A percentile compares a stretch with the other conserved stretches of the same genome.
Conservation (phyloP, 2,329 filamentous ascomycete genomes). For the Fusarium solani-melongenae region DNA sequence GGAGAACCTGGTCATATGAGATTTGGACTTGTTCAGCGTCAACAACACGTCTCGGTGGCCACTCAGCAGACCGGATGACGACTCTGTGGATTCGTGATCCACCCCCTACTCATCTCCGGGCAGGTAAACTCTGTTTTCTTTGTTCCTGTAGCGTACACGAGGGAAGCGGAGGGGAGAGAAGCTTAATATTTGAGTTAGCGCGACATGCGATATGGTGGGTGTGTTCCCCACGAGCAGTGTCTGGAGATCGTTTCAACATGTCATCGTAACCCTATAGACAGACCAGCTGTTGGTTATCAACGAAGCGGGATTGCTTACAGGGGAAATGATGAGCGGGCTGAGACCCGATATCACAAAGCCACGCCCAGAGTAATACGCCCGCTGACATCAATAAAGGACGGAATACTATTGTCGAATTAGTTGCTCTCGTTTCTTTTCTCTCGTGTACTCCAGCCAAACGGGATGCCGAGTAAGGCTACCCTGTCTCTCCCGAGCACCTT, state of each 20-base stretch:
- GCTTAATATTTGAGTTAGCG: neutral
- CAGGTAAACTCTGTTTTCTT: neutral
- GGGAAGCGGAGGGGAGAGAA: neutral
- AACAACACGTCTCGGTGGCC: neutral
- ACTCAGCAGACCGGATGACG: neutral
- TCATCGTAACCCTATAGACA: too few species aligned
- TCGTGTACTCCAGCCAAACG: neutral
- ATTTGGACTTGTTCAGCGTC: neutral
- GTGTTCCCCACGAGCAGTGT: neutral
- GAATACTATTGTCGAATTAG: neutral
- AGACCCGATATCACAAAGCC: neutral
- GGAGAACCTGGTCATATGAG: neutral
- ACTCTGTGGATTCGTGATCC: neutral
- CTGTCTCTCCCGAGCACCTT: neutral
- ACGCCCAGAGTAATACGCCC: neutral
- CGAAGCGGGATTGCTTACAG: neutral
- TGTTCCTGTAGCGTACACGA: neutral
- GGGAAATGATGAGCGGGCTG: neutral
- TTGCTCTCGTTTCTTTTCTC: neutral
- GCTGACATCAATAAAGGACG: neutral
- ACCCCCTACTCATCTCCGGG: neutral
- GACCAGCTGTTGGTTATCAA: neutral
- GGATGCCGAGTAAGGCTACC: neutral
- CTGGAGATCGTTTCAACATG: neutral
- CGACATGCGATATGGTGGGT: neutral